Conservation (phyloP, 2,329 filamentous ascomycete species). For the Sphaceloma murrayae region DNA sequence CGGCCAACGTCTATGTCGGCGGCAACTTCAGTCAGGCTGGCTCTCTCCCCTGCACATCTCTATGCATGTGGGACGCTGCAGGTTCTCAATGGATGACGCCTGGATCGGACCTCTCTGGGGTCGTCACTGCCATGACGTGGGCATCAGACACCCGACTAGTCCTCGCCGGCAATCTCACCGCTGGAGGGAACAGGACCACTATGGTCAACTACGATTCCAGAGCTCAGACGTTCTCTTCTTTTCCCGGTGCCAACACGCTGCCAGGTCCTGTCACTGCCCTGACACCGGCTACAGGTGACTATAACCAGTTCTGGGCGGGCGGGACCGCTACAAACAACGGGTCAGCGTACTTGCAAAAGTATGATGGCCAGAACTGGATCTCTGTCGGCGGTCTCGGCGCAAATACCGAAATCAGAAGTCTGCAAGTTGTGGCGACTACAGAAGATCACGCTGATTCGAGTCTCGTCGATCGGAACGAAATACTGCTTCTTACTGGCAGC, state of each 20-base stretch:
- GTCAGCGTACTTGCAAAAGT: conserved; percentile 71
- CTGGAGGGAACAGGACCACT: conserved; percentile 55
- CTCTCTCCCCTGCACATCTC: conserved; percentile 66
- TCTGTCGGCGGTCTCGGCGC: conserved; percentile 55
- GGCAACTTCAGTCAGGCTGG: conserved; percentile 79
- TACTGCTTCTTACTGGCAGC: conserved; percentile 75
- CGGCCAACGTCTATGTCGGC: conserved; percentile 70
- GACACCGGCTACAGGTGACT: conserved; percentile 61
- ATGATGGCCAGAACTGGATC: conserved; percentile 62
- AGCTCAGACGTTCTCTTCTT: conserved; percentile 54
- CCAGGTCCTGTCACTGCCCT: conserved; percentile 74
- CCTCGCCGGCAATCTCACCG: conserved; percentile 64
- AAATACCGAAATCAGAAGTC: conserved; percentile 60
- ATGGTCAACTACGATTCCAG: conserved; percentile 66
- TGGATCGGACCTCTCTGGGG: conserved; percentile 61
- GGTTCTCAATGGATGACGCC: conserved; percentile 70
- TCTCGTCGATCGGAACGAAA: conserved; percentile 57
- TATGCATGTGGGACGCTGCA: conserved; percentile 69
- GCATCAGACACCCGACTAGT: conserved; percentile 60
- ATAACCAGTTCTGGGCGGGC: conserved; percentile 69
- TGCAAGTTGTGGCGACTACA: conserved; percentile 71
- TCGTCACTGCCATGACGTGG: conserved; percentile 67
- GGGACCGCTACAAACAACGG: conserved; percentile 54
- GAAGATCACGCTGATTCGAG: conserved; percentile 55
- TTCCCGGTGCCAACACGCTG: conserved; percentile 53